These are phyloP conservation scores for Entophlyctis helioformis DNA, from an alignment of 192 early-diverging fungal genomes.

Conservation along the genomic window DNA sequence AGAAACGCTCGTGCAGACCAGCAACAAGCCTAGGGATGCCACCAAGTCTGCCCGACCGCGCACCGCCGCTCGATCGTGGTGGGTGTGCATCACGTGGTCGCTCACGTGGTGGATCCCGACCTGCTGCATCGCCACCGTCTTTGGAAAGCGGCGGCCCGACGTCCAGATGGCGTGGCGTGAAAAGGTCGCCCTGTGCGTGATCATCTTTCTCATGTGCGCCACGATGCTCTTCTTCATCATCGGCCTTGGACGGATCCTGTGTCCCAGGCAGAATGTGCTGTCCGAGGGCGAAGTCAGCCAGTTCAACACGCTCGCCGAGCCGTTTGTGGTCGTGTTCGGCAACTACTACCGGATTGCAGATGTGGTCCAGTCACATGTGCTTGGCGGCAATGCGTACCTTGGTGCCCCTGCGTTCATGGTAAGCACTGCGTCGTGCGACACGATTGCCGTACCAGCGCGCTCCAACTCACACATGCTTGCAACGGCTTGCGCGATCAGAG, in stretches of 20 bases:
- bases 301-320: slow-evolving; percentile 7
- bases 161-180: slow-evolving; percentile 88
- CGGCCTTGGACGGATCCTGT: slow-evolving; percentile 62
- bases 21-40: too few species aligned
- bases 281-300: slow-evolving; percentile 19
- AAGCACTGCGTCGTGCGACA: too few species aligned
- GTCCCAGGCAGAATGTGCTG: slow-evolving; percentile 57
- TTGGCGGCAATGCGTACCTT: slow-evolving; percentile 4
- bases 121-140: slow-evolving; percentile 34
- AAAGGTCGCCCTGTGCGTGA: slow-evolving; percentile 71
- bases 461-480: too few species aligned
- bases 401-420: slow-evolving; percentile 1
- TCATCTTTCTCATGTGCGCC: slow-evolving; percentile 60
- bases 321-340: slow-evolving; percentile 23
- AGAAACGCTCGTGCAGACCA: too few species aligned
- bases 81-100: slow-evolving; percentile 64
- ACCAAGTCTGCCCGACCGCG: too few species aligned
- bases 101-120: slow-evolving; percentile 70
- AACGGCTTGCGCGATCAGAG: too few species aligned
- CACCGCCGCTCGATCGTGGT: too few species aligned
- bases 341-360: slow-evolving; percentile 18
- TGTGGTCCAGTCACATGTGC: slow-evolving; percentile 9
- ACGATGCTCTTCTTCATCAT: slow-evolving; percentile 74
- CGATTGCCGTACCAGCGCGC: too few species aligned
- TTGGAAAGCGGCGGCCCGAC: slow-evolving; percentile 67